phyloP scores from a whole-genome alignment of 345 rosid species.

The Salix suchowensis region DNA sequence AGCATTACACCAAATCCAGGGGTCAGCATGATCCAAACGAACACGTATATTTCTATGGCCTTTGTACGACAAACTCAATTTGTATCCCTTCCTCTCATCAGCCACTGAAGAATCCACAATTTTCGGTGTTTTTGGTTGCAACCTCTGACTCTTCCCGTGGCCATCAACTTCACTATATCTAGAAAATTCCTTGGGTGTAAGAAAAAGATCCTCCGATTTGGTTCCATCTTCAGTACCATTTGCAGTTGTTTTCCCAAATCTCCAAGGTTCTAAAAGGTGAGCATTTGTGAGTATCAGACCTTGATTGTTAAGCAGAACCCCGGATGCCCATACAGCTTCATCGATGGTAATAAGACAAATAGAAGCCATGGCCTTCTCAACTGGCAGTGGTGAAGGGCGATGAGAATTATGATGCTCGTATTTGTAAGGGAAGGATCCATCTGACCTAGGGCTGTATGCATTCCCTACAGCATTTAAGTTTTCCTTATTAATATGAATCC shows the following conservation, averaged over 20 bases:
- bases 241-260: slow-evolving; percentile 65
- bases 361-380: slow-evolving; percentile 64
- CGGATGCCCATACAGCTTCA: slow-evolving; percentile 91
- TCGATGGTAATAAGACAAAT: slow-evolving; percentile 73
- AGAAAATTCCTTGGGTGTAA: slow-evolving; percentile 31
- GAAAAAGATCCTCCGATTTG: slow-evolving; percentile 8
- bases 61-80: slow-evolving; percentile 30
- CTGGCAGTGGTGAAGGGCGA: slow-evolving; percentile 23
- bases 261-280: slow-evolving; percentile 94
- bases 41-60: slow-evolving; percentile 52
- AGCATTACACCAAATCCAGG: slow-evolving; percentile 80
- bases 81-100: slow-evolving; percentile 28
- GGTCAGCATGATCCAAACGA: slow-evolving; percentile 57
- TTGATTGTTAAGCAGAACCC: slow-evolving; percentile 68
- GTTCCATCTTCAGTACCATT: slow-evolving; percentile 31
- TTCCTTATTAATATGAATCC: slow-evolving; percentile 33
- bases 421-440: slow-evolving; percentile 18
- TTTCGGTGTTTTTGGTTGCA: slow-evolving; percentile 16
- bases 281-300: slow-evolving; percentile 92
- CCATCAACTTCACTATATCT: slow-evolving; percentile 22
- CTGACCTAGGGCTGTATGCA: slow-evolving; percentile 24
- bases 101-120: slow-evolving; percentile 21
- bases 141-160: slow-evolving; percentile 19
- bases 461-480: slow-evolving; percentile 46
- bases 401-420: slow-evolving; percentile 14